Evolutionary conservation across 805 yeast species (phyloP), one percentile per base, ranked within the genome.

Genomic region (Yarrowia sp.): DNA sequence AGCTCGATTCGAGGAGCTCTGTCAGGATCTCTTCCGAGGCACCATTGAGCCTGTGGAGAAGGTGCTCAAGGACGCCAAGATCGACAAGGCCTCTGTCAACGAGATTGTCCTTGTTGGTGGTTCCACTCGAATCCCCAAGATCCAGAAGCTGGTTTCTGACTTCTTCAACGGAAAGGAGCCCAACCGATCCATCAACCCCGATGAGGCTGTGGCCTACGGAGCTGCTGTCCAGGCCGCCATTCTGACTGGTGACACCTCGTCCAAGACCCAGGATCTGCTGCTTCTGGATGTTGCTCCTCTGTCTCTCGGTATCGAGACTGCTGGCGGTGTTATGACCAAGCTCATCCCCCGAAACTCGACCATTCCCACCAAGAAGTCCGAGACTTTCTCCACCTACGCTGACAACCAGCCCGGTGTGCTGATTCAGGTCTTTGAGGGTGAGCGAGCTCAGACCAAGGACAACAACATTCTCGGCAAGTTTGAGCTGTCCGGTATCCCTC

Each of bases 221-320:
- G 97, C 97, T 75, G 97, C 97, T 73, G 97, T 92, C 74, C 97
- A 92, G 85, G 97, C 97, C 74, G 97, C 97, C 75, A 92, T 92
- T 79, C 86, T 92, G 79, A 87, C 97, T 71, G 97, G 98, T 84
- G 97, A 92, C 83, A 89, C 94, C 75, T 92, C 97, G 43, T 88
- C 97, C 71, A 92, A 92, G 89, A 93, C 97, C 71, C 97, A 92
- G 85, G 97, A 92, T 81, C 85, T 92, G 81, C 85, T 94, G 80
- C 86, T 93, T 78, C 87, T 94, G 80, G 98, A 93, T 86, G 59
- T 53, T 9, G 59, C 59, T 40, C 59, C 59, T 15, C 59, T 53
- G 45, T 53, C 59, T 40, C 59, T 53, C 19, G 59, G 59, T 40
- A 53, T 53, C 45, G 59, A 53, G 59, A 53, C 59, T 7, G 59